These are phyloP conservation scores for Halenospora varia DNA, from an alignment of 495 filamentous ascomycete species.

Conservation along the genomic window DNA sequence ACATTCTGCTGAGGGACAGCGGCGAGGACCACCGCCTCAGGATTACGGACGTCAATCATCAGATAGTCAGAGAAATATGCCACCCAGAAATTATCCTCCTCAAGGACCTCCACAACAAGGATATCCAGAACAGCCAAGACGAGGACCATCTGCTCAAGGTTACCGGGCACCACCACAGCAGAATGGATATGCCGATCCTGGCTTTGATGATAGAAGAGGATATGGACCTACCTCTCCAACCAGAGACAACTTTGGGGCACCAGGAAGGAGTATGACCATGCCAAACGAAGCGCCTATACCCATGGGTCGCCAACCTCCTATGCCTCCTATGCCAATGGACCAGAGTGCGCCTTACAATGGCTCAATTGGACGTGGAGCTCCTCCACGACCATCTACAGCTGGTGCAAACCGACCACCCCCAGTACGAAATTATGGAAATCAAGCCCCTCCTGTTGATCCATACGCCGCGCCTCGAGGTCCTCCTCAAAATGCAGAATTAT, in stretches of 20 bases:
- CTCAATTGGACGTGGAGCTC: conserved; percentile 37
- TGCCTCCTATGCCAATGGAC: conserved; percentile 14
- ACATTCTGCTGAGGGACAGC: not conserved
- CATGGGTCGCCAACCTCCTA: conserved; percentile 15
- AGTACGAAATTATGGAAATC: conserved; percentile 39
- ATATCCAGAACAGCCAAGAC: conserved; percentile 22
- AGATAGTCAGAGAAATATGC: conserved; percentile 19
- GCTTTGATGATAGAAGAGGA: conserved; percentile 20
- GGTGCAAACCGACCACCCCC: conserved; percentile 42
- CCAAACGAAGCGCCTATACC: conserved; percentile 16
- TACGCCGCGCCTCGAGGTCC: conserved; percentile 6
- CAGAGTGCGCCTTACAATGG: conserved; percentile 38
- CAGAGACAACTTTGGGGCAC: conserved; percentile 20
- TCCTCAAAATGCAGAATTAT: conserved; percentile 2
- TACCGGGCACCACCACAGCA: conserved; percentile 29
- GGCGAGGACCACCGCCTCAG: conserved; percentile 14
- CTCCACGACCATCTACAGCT: conserved; percentile 45
- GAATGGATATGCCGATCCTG: conserved; percentile 20
- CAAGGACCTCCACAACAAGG: conserved; percentile 21
- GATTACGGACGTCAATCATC: conserved; percentile 18
- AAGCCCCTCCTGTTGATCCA: conserved; percentile 15
- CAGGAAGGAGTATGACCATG: conserved; percentile 28
- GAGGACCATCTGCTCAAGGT: conserved; percentile 27
- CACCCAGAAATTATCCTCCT: conserved; percentile 14
- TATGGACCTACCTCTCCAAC: conserved; percentile 21